Base-by-base conservation (phyloP, 2,329 filamentous ascomycete genomes). In the Metarhizium guizhouense region DNA sequence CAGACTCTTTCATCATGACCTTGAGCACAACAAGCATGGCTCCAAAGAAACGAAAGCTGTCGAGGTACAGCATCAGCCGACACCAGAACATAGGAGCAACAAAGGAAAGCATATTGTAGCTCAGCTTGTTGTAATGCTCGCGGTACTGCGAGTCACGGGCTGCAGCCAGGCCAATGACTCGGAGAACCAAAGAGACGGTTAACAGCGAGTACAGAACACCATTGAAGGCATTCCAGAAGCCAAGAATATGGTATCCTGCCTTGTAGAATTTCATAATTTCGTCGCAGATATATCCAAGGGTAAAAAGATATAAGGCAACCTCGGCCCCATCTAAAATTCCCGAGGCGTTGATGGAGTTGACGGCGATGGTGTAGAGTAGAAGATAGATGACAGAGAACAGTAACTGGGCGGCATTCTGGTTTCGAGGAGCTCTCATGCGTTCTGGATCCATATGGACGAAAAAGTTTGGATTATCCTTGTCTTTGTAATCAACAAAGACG, bases 161-260 rank as follows among this genome's bases (percentile, higher is more conserved):
- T 59, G 93, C 83, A 8, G 78, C 79, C 10, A 96, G 76, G 2
- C 91, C 93, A 51, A 95, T 78, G 62, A 95, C 81, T 38, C 94
- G 87, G 42, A 92, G 75, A 47, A 88, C 74, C 60, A 99, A 86
- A 3, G 90, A 95, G 3, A 88, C 81, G 0, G 84, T 82, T 38
- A 99, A 77, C 1, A 97, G 76, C 0, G 81, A 72, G 70, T 99
- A 99, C 0, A 99, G 78, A 0, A 86, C 79, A 30, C 82, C 81
- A 70, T 99, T 99, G 76, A 99, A 96, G 29, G 88, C 88, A 65
- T 96, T 96, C 94, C 94, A 97, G 70, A 99, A 99, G 20, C 90
- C 87, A 55, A 99, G 79, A 65, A 97, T 97, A 64, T 87, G 88
- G 59, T 88, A 83, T 10, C 94, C 94, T 14, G 96, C 88, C 69